These are phyloP conservation scores for Exidia glandulosa DNA, from an alignment of 768 basidiomycete genomes.

Conservation along the genomic window DNA sequence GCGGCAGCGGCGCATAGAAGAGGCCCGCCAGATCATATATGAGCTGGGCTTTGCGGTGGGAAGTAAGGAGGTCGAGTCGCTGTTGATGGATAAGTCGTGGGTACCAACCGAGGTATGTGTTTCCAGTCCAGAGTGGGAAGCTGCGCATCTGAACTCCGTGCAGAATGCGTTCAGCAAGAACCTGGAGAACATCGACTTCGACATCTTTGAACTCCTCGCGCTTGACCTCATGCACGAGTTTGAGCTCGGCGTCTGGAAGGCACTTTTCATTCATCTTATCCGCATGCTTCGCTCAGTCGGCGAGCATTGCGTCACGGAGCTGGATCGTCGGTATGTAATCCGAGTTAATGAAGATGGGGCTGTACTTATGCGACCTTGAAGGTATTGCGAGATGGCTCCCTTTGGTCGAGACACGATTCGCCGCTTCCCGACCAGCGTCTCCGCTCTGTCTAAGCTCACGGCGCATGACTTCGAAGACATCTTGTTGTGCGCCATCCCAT, in stretches of 20 bases:
- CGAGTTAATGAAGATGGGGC: no score
- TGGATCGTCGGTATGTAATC: slow-evolving; percentile 17
- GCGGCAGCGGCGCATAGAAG: not conserved
- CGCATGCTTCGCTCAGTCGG: slow-evolving; percentile 18
- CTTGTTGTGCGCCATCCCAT: not conserved
- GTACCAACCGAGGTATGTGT: slow-evolving; percentile 8
- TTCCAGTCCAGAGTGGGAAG: not conserved
- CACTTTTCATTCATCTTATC: slow-evolving; percentile 25
- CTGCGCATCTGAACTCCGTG: not conserved
- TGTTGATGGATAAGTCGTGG: slow-evolving; percentile 6
- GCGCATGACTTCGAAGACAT: slow-evolving; percentile 5
- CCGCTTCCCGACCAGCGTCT: slow-evolving; percentile 1
- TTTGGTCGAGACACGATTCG: slow-evolving; percentile 7
- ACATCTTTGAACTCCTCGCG: slow-evolving; percentile 18
- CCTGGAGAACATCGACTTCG: slow-evolving; percentile 12
- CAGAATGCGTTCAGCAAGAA: slow-evolving; percentile 27
- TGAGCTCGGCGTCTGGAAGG: slow-evolving; percentile 30
- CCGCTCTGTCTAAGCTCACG: slow-evolving; percentile 1
- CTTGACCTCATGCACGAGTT: slow-evolving; percentile 31
- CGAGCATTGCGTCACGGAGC: slow-evolving; percentile 8
- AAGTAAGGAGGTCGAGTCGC: not conserved
- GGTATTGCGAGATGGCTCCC: slow-evolving; percentile 1
- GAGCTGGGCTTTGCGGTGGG: slow-evolving; percentile 3
- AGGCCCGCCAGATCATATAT: slow-evolving; percentile 6
- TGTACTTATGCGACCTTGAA: not conserved